Percentiles rank a stretch among this genome's conserved stretches.
phyloP scores from a whole-genome alignment of 179 eudicot species.

The Silene noctiflora region DNA sequence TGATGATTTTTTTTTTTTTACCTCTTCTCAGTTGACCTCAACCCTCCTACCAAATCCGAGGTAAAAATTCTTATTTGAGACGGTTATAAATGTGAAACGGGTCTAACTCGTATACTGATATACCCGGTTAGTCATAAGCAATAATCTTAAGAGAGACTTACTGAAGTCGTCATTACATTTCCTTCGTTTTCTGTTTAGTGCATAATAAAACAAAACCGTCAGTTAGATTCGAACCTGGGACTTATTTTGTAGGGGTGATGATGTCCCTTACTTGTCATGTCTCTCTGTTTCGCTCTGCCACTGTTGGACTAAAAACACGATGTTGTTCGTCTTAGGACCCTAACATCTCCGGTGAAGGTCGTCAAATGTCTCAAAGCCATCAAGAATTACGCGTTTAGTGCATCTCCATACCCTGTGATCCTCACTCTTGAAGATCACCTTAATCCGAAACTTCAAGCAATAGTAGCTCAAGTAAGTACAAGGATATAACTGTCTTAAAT shows the following conservation, averaged over 20 bases:
- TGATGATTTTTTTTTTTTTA: slow-evolving; percentile 56
- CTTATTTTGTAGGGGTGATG: too few species aligned
- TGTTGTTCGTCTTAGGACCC: slow-evolving; percentile 42
- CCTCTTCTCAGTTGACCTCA: slow-evolving; percentile 55
- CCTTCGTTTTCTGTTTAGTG: too few species aligned
- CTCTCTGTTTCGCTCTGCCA: too few species aligned
- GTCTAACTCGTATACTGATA: slow-evolving; percentile 7
- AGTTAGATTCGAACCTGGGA: too few species aligned
- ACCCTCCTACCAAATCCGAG: slow-evolving; percentile 51
- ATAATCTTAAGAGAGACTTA: too few species aligned
- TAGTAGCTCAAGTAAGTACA: slow-evolving; percentile 72
- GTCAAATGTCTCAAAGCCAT: slow-evolving; percentile 65
- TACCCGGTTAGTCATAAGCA: slow-evolving; percentile 50
- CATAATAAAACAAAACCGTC: too few species aligned
- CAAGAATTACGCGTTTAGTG: slow-evolving; percentile 65
- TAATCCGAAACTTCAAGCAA: slow-evolving; percentile 66
- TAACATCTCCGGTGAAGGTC: slow-evolving; percentile 80
- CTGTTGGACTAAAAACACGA: too few species aligned
- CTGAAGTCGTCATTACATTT: too few species aligned
- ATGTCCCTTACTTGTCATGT: too few species aligned
- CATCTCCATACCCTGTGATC: slow-evolving; percentile 81
- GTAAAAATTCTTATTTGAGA: slow-evolving; percentile 21
- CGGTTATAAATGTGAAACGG: too few species aligned
- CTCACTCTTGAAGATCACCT: slow-evolving; percentile 92
- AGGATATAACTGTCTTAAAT: too few species aligned